Conservation (phyloP, 768 basidiomycete genomes). For the Boletus rex-veris region DNA sequence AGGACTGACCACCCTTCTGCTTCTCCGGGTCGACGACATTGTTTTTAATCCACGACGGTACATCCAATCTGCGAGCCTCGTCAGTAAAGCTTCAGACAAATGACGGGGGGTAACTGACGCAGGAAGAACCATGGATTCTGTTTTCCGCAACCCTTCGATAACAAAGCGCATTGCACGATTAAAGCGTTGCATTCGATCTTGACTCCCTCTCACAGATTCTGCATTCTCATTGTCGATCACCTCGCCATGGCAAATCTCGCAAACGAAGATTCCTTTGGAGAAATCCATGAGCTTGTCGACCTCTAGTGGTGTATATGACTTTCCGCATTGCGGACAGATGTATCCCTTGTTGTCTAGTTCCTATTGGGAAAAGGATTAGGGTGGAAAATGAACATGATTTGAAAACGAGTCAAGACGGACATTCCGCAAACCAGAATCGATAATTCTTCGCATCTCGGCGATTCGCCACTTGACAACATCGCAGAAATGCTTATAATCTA, state of each 20-base stretch:
- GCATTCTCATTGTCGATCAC: slow-evolving; percentile 90
- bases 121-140: slow-evolving; percentile 83
- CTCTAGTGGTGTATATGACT: slow-evolving; percentile 82
- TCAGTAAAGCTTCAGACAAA: not conserved
- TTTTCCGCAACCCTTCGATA: slow-evolving; percentile 81
- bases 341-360: slow-evolving; percentile 98
- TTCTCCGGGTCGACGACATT: slow-evolving; percentile 64
- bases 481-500: slow-evolving; percentile 93
- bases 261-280: slow-evolving; percentile 60
- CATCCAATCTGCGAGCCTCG: slow-evolving; percentile 61
- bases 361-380: slow-evolving; percentile 37
- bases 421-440: slow-evolving; percentile 87
- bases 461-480: slow-evolving; percentile 98
- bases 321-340: slow-evolving; percentile 85
- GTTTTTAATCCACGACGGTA: slow-evolving; percentile 75
- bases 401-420: slow-evolving; percentile 40
- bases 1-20: slow-evolving; percentile 48
- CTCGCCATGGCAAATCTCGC: slow-evolving; percentile 85
- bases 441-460: slow-evolving; percentile 80
- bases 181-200: slow-evolving; percentile 95
- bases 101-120: slow-evolving; percentile 47
- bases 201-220: slow-evolving; percentile 77
- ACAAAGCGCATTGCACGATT: slow-evolving; percentile 88
- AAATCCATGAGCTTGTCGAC: slow-evolving; percentile 82
- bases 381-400: not conserved